phyloP scores from a whole-genome alignment of 148 eudicot genomes.

The Nyssa sinensis region DNA sequence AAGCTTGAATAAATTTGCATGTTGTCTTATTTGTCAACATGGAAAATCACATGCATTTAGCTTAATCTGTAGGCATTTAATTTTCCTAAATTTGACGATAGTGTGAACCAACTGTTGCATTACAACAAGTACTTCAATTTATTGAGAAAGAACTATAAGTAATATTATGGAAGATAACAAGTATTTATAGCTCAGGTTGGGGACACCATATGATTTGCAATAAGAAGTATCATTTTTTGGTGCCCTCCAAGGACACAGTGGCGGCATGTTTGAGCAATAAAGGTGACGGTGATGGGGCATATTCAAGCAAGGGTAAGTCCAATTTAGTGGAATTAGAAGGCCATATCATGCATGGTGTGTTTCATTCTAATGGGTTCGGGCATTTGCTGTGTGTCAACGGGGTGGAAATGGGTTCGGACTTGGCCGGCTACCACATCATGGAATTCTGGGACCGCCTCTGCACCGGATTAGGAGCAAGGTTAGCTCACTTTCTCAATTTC shows the following conservation, averaged over 20 bases:
- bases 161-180: neutral
- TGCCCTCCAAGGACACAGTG: slow-evolving; percentile 76
- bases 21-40: neutral
- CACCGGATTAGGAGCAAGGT: slow-evolving; percentile 73
- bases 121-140: too few species aligned
- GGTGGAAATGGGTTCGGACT: slow-evolving; percentile 60
- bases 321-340: slow-evolving; percentile 67
- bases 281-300: slow-evolving; percentile 17
- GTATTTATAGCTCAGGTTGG: slow-evolving; percentile 65
- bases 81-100: neutral
- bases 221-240: slow-evolving; percentile 86
- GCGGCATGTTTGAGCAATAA: slow-evolving; percentile 55
- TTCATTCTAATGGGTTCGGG: slow-evolving; percentile 95
- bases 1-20: neutral
- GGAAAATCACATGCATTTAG: neutral
- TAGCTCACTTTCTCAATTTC: neutral
- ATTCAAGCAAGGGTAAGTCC: slow-evolving; percentile 31
- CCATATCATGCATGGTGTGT: slow-evolving; percentile 86
- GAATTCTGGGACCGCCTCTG: slow-evolving; percentile 97
- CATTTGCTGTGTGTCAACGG: slow-evolving; percentile 94
- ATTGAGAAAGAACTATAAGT: too few species aligned
- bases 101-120: neutral
- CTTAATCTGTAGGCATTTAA: neutral
- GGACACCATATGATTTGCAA: slow-evolving; percentile 95
- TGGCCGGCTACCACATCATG: slow-evolving; percentile 78